These are phyloP conservation scores for Verticillium nubilum DNA, from an alignment of 2,329 filamentous ascomycete species.

Conservation along the genomic window DNA sequence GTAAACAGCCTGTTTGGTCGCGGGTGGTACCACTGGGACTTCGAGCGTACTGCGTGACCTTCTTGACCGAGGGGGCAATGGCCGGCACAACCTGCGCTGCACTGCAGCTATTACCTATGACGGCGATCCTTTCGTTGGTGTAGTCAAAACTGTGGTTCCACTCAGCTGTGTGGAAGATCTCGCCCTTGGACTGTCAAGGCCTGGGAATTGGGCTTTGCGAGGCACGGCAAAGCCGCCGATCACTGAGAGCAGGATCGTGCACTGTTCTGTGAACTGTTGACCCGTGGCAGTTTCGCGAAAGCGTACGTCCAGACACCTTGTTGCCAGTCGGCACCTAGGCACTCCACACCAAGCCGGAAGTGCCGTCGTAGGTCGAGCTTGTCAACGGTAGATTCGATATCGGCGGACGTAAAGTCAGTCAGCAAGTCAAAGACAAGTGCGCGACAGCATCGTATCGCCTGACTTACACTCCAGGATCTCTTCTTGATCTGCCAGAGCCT, in stretches of 20 bases:
- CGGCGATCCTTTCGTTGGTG: constrained; percentile 23
- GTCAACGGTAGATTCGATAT: constrained; percentile 12
- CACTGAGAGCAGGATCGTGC: constrained; percentile 18
- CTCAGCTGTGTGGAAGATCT: constrained; percentile 26
- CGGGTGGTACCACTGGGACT: constrained; percentile 18
- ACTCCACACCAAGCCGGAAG: constrained; percentile 14
- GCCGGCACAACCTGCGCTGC: constrained; percentile 29
- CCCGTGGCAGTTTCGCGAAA: constrained; percentile 12
- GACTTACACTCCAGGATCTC: constrained; percentile 27
- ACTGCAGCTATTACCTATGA: constrained; percentile 31
- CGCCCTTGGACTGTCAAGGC: constrained; percentile 25
- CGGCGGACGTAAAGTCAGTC: neutral
- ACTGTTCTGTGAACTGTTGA: constrained; percentile 11
- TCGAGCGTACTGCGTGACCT: constrained; percentile 20
- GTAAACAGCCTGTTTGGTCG: constrained; percentile 13
- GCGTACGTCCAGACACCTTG: constrained; percentile 14
- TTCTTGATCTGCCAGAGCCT: constrained; percentile 23
- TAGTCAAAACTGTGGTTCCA: constrained; percentile 24
- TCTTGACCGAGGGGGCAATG: constrained; percentile 18
- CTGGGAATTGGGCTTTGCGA: constrained; percentile 18
- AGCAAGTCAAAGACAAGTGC: neutral
- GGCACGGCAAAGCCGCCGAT: constrained; percentile 19
- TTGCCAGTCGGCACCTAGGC: constrained; percentile 16
- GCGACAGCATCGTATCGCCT: neutral
- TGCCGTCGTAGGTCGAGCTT: constrained; percentile 17